Conservation (phyloP, 495 filamentous ascomycete species). For the Hypoxylon intermedium region DNA sequence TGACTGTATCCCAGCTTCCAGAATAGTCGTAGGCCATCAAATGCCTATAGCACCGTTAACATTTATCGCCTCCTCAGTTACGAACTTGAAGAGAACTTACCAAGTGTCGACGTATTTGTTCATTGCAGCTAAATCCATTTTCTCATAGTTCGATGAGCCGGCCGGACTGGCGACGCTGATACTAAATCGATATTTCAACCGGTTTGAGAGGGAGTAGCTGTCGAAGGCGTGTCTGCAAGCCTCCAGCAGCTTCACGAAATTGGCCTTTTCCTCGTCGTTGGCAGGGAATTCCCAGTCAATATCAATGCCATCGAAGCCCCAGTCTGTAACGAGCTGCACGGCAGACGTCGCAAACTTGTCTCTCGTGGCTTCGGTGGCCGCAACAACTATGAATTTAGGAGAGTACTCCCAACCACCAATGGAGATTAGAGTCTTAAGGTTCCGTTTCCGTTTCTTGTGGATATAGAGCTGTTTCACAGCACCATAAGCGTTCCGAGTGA, state of each 20-base stretch:
- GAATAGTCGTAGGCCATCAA: slow-evolving; percentile 82
- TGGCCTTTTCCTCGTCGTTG: slow-evolving; percentile 64
- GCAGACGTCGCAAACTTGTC: slow-evolving; percentile 69
- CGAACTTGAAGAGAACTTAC: slow-evolving; percentile 56
- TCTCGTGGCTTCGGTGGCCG: slow-evolving; percentile 62
- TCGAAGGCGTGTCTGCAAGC: slow-evolving; percentile 71
- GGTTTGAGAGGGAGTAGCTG: slow-evolving; percentile 60
- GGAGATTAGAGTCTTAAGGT: slow-evolving; percentile 81
- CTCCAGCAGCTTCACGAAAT: slow-evolving; percentile 74
- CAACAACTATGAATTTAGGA: slow-evolving; percentile 73
- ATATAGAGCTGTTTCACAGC: slow-evolving; percentile 86
- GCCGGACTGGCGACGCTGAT: slow-evolving; percentile 74
- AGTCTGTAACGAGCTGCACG: slow-evolving; percentile 70
- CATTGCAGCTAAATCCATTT: slow-evolving; percentile 72
- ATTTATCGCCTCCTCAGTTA: not conserved
- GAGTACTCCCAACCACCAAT: slow-evolving; percentile 94
- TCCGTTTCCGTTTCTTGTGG: slow-evolving; percentile 80
- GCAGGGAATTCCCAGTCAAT: slow-evolving; percentile 71
- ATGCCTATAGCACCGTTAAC: slow-evolving; percentile 60
- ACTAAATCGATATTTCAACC: slow-evolving; percentile 64
- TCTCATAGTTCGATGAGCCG: slow-evolving; percentile 70
- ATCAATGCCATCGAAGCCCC: slow-evolving; percentile 64
- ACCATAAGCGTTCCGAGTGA: slow-evolving; percentile 71
- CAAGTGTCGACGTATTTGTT: slow-evolving; percentile 81
- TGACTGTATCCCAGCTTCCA: slow-evolving; percentile 70